These are phyloP conservation scores for Phytophthora fragariaefolia DNA, from an alignment of 352 stramenopile genomes.

Conservation along the genomic window DNA sequence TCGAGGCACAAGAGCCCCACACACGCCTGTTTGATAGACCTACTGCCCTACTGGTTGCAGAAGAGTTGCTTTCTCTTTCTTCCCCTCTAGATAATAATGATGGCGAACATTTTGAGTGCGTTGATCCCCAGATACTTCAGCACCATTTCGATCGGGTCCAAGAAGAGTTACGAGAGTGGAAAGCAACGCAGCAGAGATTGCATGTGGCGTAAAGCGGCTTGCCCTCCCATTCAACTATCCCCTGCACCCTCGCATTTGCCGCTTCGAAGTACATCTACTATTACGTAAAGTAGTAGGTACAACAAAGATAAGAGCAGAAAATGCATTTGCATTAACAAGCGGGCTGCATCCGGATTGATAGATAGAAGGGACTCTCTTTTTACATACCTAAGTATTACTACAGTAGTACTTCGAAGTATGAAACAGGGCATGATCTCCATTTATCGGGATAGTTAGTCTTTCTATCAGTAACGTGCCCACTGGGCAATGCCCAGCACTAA, in stretches of 20 bases:
- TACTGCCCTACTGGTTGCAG: constrained; percentile 29
- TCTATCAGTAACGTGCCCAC: constrained; percentile 10
- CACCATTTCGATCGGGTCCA: constrained; percentile 12
- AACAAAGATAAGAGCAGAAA: too few relatives aligned
- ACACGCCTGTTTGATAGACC: constrained; percentile 42
- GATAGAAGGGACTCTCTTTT: too few relatives aligned
- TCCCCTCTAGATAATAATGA: constrained; percentile 5
- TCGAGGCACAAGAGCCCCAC: constrained; percentile 9
- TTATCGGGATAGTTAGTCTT: constrained; percentile 11
- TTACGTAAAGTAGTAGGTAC: too few relatives aligned
- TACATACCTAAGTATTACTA: too few relatives aligned
- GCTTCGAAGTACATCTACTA: too few relatives aligned
- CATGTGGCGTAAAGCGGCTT: background rate
- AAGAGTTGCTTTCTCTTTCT: constrained; percentile 31
- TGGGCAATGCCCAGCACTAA: background rate
- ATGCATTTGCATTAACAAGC: too few relatives aligned
- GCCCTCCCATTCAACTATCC: too few relatives aligned
- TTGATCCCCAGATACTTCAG: constrained; percentile 14
- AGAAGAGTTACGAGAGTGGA: constrained; percentile 26
- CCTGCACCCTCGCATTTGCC: too few relatives aligned
- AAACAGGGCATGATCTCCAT: background rate
- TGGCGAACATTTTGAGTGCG: background rate
- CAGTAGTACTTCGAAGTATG: background rate
- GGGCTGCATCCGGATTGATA: too few relatives aligned
- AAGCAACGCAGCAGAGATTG: background rate